These are phyloP conservation scores for Trichoderma sp. DNA, from an alignment of 2,329 filamentous ascomycete genomes.

Conservation along the genomic window DNA sequence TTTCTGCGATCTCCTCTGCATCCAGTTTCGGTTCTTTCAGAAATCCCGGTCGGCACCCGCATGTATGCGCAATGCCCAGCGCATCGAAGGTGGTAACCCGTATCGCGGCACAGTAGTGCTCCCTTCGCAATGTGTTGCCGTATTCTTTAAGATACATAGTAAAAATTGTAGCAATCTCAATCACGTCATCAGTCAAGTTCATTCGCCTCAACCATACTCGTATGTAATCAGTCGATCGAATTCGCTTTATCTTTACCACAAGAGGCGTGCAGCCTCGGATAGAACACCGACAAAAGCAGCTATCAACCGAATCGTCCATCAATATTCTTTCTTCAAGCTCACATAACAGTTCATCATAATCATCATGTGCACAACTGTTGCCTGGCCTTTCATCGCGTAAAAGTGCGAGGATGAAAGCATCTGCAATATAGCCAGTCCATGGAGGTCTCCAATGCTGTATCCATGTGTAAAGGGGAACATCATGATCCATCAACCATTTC, in stretches of 20 bases:
- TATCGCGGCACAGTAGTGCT: background rate
- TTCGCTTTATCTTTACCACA: too few relatives aligned
- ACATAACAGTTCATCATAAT: background rate
- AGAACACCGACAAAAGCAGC: background rate
- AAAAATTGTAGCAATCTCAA: background rate
- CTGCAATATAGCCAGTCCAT: background rate
- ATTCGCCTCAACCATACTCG: too few relatives aligned
- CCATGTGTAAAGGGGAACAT: background rate
- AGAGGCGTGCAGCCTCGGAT: background rate
- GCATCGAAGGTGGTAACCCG: background rate
- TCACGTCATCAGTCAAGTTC: too few relatives aligned
- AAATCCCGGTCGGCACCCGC: fast-evolving
- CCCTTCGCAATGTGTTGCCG: background rate
- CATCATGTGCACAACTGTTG: background rate
- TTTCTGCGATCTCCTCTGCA: background rate
- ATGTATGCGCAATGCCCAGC: background rate
- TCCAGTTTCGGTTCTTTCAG: fast-evolving
- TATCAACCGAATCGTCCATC: background rate
- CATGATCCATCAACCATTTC: background rate
- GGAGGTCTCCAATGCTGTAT: fast-evolving
- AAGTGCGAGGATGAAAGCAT: background rate
- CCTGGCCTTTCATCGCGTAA: too few relatives aligned
- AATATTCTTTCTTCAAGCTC: background rate
- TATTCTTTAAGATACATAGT: background rate
- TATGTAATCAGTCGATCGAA: too few relatives aligned